These are phyloP conservation scores for Hyphopichia pseudoburtonii DNA, from an alignment of 1,139 yeast genomes.

Conservation along the genomic window DNA sequence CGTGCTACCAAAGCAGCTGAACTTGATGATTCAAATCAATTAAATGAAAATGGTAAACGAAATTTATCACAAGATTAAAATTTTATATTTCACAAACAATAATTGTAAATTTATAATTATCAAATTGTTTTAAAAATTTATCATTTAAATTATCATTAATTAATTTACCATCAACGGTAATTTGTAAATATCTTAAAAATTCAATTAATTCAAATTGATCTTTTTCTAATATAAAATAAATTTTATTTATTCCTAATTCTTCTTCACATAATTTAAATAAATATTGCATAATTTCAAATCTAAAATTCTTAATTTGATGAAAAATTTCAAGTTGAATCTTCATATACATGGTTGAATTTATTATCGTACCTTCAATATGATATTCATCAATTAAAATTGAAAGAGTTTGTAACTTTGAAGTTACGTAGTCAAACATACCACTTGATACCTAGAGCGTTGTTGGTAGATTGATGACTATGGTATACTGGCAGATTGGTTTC, in stretches of 20 bases:
- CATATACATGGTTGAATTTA: slow-evolving; percentile 1
- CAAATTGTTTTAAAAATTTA: not conserved
- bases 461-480: too few species aligned
- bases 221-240: slow-evolving; percentile 3
- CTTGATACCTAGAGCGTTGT: slow-evolving; percentile 9
- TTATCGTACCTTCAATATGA: not conserved
- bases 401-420: not conserved
- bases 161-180: slow-evolving; percentile 3
- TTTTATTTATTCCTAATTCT: slow-evolving; percentile 1
- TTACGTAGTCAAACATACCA: slow-evolving; percentile 19
- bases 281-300: not conserved
- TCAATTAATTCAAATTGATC: not conserved
- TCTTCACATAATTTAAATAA: slow-evolving; percentile 3
- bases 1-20: slow-evolving; percentile 23
- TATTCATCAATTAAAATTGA: not conserved
- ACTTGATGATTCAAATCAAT: slow-evolving; percentile 8
- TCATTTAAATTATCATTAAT: slow-evolving; percentile 2
- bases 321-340: slow-evolving; percentile 1
- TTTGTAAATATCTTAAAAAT: not conserved
- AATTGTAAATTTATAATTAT: slow-evolving; percentile 2
- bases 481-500: too few species aligned
- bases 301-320: slow-evolving; percentile 1
- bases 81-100: slow-evolving; percentile 3
- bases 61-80: slow-evolving; percentile 9
- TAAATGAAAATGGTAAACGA: slow-evolving; percentile 32